Base-by-base conservation (phyloP, 306 rosid genomes). In the Macrotyloma uniflorum region DNA sequence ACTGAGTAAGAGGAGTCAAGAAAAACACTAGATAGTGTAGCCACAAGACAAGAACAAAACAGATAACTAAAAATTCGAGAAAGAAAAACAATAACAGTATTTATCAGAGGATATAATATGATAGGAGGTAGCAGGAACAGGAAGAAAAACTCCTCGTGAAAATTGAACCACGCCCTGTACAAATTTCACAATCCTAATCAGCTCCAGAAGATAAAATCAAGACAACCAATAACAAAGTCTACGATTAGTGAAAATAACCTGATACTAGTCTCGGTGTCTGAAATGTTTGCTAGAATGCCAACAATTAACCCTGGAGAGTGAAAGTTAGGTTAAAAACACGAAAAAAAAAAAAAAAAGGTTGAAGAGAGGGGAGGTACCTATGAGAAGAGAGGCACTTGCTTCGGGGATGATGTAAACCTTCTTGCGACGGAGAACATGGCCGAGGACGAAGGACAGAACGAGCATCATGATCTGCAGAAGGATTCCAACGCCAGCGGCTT, bases 401-500 rank as follows among this genome's bases (percentile, higher is more conserved):
- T 95, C 99, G 3, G 99, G 99, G 55, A 95, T 89, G 78, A 91
- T 78, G 68, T 93, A 93, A 82, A 95, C 72, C 80, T 86, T 93
- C 78, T 93, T 94, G 51, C 98, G 99, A 63, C 99, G 98, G 45
- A 95, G 99, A 58, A 95, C 97, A 66, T 95, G 99, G 30, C 99
- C 99, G 14, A 95, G 93, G 70, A 95, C 98, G 88, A 95, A 95
- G 47, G 99, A 93, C 67, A 95, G 74, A 19, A 95, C 99, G 24
- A 95, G 85, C 99, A 95, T 95, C 99, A 95, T 95, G 91, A 95
- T 95, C 94, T 95, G 99, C 24, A 95, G 98, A 66, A 95, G 99
- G 70, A 95, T 93, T 80, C 99, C 99, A 35, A 95, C 96, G 32
- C 99, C 99, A 78, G 99, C 99, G 26, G 99, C 99, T 80, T 95